Base-by-base conservation (phyloP, 1,284 basidiomycete genomes). In the Microbotryum lychnidis-dioicae region DNA sequence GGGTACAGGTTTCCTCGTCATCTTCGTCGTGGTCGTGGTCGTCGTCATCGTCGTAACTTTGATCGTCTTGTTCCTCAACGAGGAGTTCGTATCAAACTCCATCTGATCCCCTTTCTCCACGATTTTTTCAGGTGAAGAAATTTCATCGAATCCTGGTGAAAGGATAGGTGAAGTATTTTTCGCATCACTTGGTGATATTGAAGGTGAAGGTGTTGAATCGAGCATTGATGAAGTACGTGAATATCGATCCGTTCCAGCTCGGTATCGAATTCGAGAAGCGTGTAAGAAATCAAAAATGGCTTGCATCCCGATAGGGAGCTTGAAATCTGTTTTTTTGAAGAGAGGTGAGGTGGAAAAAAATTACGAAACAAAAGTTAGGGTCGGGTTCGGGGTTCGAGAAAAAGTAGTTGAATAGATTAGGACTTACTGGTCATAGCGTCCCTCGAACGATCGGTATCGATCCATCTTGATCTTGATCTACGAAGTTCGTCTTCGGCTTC, bases 221-320 rank as follows among this genome's bases (percentile, higher is more conserved):
- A 21, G 54, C n/a, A 16, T 52, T 49, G 44, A 49, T 1, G 31
- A 51, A 46, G 37, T 54, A 45, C 3, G 56, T 27, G 3, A 56
- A 52, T 16, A 50, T 51, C 2, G 64, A 31, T 44, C 37, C 14
- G 16, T 57, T 29, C 48, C 52, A 9, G 14, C 18, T 20, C 21
- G 60, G 50, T 63, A 68, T 3, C 56, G 64, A 21, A 45, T 54
- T 10, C 58, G 66, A 7, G 66, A 68, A 42, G 47, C 46, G 54
- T 60, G 56, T n/a, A 68, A 42, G 27, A 62, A 64, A 18, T 62
- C 54, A 50, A 68, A 59, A 45, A 66, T 60, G 16, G 54, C 57
- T 44, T 52, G 53, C 37, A 59, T 57, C 7, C 59, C 58, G 23
- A 50, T 46, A 0, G 66, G 66, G 3, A 52, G 23, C 21, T 56